Percentiles rank a stretch among this genome's conserved stretches.
Evolutionary conservation across 257 asterid genomes (phyloP).

Genomic region (Nicotiana obtusifolia): DNA sequence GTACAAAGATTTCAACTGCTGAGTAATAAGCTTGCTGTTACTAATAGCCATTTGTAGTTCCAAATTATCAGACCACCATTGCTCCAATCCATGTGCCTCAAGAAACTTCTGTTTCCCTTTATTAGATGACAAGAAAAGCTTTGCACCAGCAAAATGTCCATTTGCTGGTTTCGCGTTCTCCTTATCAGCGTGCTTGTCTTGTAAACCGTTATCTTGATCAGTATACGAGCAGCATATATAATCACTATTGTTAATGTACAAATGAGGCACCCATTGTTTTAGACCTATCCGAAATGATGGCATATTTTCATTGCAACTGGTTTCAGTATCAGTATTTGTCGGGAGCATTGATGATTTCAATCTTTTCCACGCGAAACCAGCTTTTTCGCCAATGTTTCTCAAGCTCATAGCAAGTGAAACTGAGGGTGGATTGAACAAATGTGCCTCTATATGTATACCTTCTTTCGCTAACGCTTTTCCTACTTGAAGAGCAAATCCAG

Average conservation of each 20-base stretch:
- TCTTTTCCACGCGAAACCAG: constrained; percentile 54
- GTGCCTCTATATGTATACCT: constrained; percentile 63
- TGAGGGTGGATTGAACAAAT: constrained; percentile 76
- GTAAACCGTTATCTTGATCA: constrained; percentile 33
- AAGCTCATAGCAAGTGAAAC: constrained; percentile 64
- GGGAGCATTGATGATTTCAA: constrained; percentile 45
- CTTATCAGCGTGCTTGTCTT: constrained; percentile 24
- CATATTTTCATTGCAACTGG: not conserved
- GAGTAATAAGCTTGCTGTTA: constrained; percentile 55
- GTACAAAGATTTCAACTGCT: constrained; percentile 64
- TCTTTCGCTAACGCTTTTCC: constrained; percentile 71
- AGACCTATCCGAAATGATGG: constrained; percentile 26
- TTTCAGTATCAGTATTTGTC: constrained; percentile 18
- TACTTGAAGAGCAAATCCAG: constrained; percentile 75
- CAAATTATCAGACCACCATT: constrained; percentile 82
- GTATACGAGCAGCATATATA: constrained; percentile 63
- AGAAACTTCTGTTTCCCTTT: constrained; percentile 76
- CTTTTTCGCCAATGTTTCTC: constrained; percentile 53
- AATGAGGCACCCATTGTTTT: constrained; percentile 68
- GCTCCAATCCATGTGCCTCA: constrained; percentile 79
- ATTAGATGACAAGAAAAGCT: constrained; percentile 55
- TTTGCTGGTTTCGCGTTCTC: constrained; percentile 38
- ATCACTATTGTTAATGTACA: constrained; percentile 66
- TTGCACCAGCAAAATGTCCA: constrained; percentile 29
- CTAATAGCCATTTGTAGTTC: constrained; percentile 53